Base-by-base conservation (phyloP, 2,329 filamentous ascomycete species). In the Thielaviopsis punctulata region DNA sequence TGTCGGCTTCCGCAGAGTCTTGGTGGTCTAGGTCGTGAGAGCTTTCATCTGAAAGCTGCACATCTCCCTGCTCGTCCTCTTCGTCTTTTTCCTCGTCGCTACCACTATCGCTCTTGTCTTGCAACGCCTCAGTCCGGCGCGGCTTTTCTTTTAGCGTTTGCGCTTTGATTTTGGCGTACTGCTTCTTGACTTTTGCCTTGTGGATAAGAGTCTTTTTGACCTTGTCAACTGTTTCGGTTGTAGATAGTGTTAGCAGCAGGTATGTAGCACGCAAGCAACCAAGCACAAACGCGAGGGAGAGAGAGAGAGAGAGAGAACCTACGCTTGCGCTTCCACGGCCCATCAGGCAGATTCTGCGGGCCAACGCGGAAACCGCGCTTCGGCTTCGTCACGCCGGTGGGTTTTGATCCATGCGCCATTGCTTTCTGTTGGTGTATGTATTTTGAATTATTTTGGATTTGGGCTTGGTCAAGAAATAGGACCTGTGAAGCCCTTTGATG, bases 151-250 rank as follows among this genome's bases (percentile, higher is more conserved):
- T 48, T 25, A 45, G 27, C 12, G 47, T 46, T 23, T 48, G 61
- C 4, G 64, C 80, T 66, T 89, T 90, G 57, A 95, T 71, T 66
- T 95, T 95, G 57, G 84, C 84, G 63, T 95, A 95, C 43, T 84
- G 78, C 66, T 95, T 94, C 68, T 90, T 92, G 57, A 95, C 74
- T 67, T 95, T 95, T 56, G 89, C 88, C 65, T 92, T 93, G 65
- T 88, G 79, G 60, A 96, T 95, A 52, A 95, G 71, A 58, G 85
- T 79, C 58, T 83, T 76, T 67, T 96, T 96, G 62, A 95, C 92
- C 66, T 90, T 90, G 65, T 86, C 80, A 54, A 85, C 86, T 90
- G 61, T 41, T 44, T 24, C 27, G 8, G 33, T 19, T 13, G 18
- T 33, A 19, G 2, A 27, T 50, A 12, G 36, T 54, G 46, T 48